phyloP scores from a whole-genome alignment of 441 rosid species.

The Euphorbia celastroides region DNA sequence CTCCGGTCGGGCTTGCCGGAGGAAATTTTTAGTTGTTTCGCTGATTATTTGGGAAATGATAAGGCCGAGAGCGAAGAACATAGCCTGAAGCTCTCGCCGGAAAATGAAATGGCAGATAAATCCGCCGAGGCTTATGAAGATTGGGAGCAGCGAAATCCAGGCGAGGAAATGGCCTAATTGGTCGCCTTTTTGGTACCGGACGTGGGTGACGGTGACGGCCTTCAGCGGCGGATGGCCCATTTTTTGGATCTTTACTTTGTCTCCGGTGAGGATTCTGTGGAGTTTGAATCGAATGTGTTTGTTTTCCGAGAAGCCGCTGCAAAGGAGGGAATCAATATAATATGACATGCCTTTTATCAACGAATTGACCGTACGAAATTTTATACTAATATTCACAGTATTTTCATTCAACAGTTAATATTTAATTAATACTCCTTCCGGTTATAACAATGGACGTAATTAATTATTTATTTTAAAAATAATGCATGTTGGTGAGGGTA shows the following conservation, averaged over 20 bases:
- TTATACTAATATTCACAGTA: too few relatives aligned
- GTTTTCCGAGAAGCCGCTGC: background rate
- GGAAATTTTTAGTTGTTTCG: conserved; percentile 57
- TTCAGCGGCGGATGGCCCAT: conserved; percentile 37
- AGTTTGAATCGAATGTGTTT: background rate
- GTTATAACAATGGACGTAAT: too few relatives aligned
- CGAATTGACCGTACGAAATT: too few relatives aligned
- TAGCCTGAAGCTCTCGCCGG: conserved; percentile 83
- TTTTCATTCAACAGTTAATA: too few relatives aligned
- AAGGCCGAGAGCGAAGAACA: conserved; percentile 83
- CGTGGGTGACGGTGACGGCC: conserved; percentile 82
- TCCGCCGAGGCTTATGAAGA: conserved; percentile 84
- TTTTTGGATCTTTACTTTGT: background rate
- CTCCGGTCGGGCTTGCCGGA: conserved; percentile 82
- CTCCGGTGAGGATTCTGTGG: background rate
- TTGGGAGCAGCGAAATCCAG: conserved; percentile 83
- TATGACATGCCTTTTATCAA: too few relatives aligned
- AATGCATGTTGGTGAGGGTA: too few relatives aligned
- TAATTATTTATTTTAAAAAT: too few relatives aligned
- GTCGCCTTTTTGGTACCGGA: conserved; percentile 73
- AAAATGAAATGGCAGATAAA: conserved; percentile 81
- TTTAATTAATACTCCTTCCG: too few relatives aligned
- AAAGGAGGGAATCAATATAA: background rate
- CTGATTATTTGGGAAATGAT: conserved; percentile 68
- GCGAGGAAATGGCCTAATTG: conserved; percentile 78